Evolutionary conservation across 345 rosid genomes (phyloP), one percentile per base, ranked within the genome.

Genomic region (Acer saccharum): DNA sequence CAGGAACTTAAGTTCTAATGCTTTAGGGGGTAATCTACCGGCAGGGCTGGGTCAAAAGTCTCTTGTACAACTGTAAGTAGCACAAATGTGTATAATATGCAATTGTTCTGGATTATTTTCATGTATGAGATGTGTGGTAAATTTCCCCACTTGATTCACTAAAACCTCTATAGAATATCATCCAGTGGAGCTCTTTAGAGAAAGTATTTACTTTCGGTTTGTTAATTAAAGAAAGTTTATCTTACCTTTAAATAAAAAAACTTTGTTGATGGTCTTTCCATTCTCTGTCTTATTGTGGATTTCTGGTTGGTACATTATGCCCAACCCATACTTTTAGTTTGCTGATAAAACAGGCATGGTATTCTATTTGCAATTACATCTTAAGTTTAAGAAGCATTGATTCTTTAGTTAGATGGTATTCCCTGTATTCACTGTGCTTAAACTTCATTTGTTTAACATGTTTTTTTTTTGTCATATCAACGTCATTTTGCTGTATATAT

Each of bases 1-100:
- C 94, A 96, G 97, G 89, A 96, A 96, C 81, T 76, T 96, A 79
- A 94, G 98, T 83, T 68, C 91, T 67, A 96, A 96, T 80, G 83
- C 92, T 72, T 86, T 96, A 80, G 92, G 65, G 65, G 93, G 97
- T 79, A 70, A 82, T 75, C 76, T 96, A 79, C 98, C 99, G 52
- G 58, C 82, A 46, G 95, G 95, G 72, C 87, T 94, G 68, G 97
- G 98, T 78, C 94, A 89, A 73, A 85, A 88, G 65, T 84, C 92
- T 80, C 98, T 96, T 70, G 82, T 73, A 58, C 84, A 74, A 70
- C 78, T 96, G 99, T 96, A 93, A 91, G 98, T 88, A 29, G 41
- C 55, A 18, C 57, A 48, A 1, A 57, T 76, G 62, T 73, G 69
- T 50, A 11, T 41, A 14, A 44, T 5, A 32, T 70, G 27, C 48